Percentiles rank a stretch among this genome's conserved stretches.
Evolutionary conservation across 192 early-diverging fungal species (phyloP).

Genomic region (Coemansia guatemalensis): DNA sequence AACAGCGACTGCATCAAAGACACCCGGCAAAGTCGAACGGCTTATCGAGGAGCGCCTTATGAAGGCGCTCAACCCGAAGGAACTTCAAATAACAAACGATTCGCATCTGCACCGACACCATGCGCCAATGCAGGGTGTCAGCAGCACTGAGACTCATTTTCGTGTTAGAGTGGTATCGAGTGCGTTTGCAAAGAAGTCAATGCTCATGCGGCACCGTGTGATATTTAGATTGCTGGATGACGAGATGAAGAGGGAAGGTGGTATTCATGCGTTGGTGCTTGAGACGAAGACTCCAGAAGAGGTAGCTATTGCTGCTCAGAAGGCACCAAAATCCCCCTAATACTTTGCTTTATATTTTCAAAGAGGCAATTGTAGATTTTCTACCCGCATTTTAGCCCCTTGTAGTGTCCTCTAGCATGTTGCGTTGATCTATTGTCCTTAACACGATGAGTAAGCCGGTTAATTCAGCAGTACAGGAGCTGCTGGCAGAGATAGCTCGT

Average conservation of each 20-base stretch:
- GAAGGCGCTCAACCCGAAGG: constrained; percentile 56
- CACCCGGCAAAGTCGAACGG: constrained; percentile 17
- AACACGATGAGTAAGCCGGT: constrained; percentile 7
- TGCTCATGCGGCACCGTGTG: constrained; percentile 65
- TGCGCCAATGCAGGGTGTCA: constrained; percentile 80
- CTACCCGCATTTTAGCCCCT: too few species aligned
- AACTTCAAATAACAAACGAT: constrained; percentile 76
- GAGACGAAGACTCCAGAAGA: constrained; percentile 77
- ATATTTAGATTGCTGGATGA: constrained; percentile 65
- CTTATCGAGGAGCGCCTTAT: constrained; percentile 27
- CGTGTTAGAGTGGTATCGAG: constrained; percentile 70
- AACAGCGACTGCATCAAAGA: too few species aligned
- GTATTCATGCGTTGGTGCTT: constrained; percentile 77
- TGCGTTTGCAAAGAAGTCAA: constrained; percentile 49
- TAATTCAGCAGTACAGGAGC: constrained; percentile 31
- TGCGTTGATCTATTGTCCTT: background rate
- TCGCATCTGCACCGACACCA: constrained; percentile 78
- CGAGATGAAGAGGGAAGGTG: constrained; percentile 71
- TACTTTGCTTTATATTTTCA: background rate
- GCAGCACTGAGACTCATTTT: constrained; percentile 82
- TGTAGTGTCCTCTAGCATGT: too few species aligned
- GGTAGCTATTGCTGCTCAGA: constrained; percentile 53
- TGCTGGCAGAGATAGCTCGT: constrained; percentile 35
- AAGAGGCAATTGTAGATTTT: background rate
- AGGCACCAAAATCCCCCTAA: background rate